Evolutionary conservation across 495 filamentous ascomycete genomes (phyloP), one percentile per base, ranked within the genome.

Genomic region (Corynascus novoguineensis): DNA sequence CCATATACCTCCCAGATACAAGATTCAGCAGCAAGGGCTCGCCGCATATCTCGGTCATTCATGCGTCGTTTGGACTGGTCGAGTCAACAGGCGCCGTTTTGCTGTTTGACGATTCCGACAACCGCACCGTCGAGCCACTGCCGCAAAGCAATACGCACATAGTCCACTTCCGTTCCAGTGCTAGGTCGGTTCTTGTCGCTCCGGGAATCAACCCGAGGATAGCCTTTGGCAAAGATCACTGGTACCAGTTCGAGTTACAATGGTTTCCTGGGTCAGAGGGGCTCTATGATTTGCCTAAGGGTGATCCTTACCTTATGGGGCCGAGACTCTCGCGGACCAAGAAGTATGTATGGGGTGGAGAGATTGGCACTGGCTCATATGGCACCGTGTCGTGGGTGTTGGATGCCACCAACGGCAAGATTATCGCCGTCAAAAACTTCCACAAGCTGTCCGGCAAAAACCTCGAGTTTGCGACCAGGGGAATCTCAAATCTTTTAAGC

Each of bases 361-460:
- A 60, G 50, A 52, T 72, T 14, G 68, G 68, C 9, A 62, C 60
- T 3, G 66, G 70, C 31, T 60, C 64, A 17, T 72, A 70, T 25
- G 67, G 66, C 17, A 60, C 51, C 4, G 68, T 71, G n/a, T 70
- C 51, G 24, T 58, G 50, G 53, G 66, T 55, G 11, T 1, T 72
- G n/a, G 61, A 72, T 46, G 34, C 59, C 10, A 62, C 50, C 2
- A 64, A 44, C 1, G 68, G 67, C 7, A 31, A 44, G 17, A 28
- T 63, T 29, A 69, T 71, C 34, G 68, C 67, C 28, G 65, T 71
- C 48, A 72, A 72, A 50, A 63, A 59, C 12, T 67, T 71, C 50
- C 62, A 70, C 57, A 67, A 59, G 29, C 42, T 71, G 21, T 48
- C 66, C 5, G 67, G 63, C 9, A 71, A 69, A 53, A 59, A 62